Evolutionary conservation across 2,329 filamentous ascomycete species (phyloP), one percentile per base, ranked within the genome.

Genomic region (Monilinia laxa): DNA sequence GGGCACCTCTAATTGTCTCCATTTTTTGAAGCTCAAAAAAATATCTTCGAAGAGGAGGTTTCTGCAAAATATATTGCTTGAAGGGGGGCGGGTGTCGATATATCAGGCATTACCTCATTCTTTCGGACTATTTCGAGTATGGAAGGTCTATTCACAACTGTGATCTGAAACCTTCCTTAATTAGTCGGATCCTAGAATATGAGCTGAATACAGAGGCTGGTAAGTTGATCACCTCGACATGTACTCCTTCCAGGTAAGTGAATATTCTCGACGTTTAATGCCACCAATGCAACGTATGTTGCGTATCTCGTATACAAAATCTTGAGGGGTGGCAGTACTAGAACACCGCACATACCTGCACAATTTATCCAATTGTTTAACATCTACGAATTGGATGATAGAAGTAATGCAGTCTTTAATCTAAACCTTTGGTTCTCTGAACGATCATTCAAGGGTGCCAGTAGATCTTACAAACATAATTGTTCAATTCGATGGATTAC

Each of bases 401-500:
- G 16, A 9, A 4, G 9, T n/a, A 3, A 18, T 20, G 5, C n/a
- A 23, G 42, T 23, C 9, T 6, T 57, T 7, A 51, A 49, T 25
- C 6, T 12, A 10, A 23, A 42, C 10, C 6, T 25, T 25, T 42
- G 12, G 0, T 20, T 20, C 38, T 20, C 31, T 9, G 16, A 40
- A 25, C 5, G 9, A 51, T 51, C 7, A 2, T 38, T 51, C 58
- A 18, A 51, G 28, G 7, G 3, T 25, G 5, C 12, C 7, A 18
- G 28, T 60, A 18, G 45, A 38, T 60, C 45, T 51, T 51, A 51
- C 58, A 51, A 7, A 60, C 18, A 38, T 2, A 60, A 51, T 23
- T 28, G 18, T 38, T 4, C 25, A 18, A 60, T 4, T 25, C 20
- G 28, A 28, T 5, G 23, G 11, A 23, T 38, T 38, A 12, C n/a